phyloP scores from a whole-genome alignment of 768 basidiomycete species.

The Mycena leptocephala region DNA sequence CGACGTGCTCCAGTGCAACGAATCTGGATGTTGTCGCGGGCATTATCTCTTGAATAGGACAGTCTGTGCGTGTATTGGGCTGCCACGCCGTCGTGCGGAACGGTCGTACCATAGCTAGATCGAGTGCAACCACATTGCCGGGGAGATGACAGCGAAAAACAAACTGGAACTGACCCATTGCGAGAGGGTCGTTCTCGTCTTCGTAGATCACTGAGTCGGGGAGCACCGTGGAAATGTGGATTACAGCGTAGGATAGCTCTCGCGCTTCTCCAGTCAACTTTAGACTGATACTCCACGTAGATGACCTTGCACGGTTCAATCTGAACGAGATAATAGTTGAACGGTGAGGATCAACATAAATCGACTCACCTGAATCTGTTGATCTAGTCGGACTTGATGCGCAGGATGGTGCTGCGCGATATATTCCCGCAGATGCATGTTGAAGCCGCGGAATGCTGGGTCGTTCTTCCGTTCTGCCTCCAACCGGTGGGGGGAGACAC shows the following conservation, averaged over 20 bases:
- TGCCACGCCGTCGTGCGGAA: too few species aligned
- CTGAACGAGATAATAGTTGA: not conserved
- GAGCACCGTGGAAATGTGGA: not conserved
- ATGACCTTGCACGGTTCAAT: not conserved
- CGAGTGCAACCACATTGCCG: not conserved
- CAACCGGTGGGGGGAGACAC: constrained; percentile 3
- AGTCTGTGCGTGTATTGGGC: too few species aligned
- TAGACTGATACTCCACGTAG: not conserved
- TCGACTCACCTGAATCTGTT: not conserved
- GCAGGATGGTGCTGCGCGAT: constrained; percentile 7
- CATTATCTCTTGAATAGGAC: too few species aligned
- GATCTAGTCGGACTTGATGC: constrained; percentile 15
- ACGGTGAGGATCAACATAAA: too few species aligned
- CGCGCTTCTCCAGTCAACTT: not conserved
- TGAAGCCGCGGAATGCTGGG: constrained; percentile 12
- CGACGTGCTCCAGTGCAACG: too few species aligned
- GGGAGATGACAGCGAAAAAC: not conserved
- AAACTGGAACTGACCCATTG: not conserved
- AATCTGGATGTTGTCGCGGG: too few species aligned
- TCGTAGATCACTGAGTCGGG: not conserved
- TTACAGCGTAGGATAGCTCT: not conserved
- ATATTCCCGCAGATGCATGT: constrained; percentile 22
- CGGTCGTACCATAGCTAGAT: not conserved
- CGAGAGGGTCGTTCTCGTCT: not conserved
- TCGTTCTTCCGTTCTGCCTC: constrained; percentile 1